Percentiles rank a stretch among this genome's conserved stretches.
Conservation (phyloP, 2,329 filamentous ascomycete genomes). For the Alternaria brassicae region DNA sequence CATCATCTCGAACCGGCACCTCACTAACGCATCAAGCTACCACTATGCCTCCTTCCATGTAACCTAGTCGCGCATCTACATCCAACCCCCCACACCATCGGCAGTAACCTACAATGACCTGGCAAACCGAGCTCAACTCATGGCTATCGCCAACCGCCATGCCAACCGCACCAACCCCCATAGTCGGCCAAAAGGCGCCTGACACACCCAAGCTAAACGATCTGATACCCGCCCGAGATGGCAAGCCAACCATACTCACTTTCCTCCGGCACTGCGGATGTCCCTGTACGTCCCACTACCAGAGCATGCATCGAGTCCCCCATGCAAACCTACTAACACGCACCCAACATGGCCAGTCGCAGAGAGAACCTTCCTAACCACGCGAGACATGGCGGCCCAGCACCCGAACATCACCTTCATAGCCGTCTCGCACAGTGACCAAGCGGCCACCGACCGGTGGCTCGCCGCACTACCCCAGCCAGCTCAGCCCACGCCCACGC, state of each 20-base stretch:
- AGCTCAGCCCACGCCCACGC: slow-evolving; percentile 59
- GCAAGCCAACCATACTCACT: slow-evolving; percentile 66
- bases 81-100: not conserved
- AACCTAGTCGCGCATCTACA: not conserved
- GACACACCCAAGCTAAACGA: slow-evolving; percentile 57
- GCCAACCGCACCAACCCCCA: slow-evolving; percentile 54
- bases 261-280: slow-evolving; percentile 78
- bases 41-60: not conserved
- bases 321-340: too few relatives aligned
- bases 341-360: too few relatives aligned
- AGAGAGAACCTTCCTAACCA: slow-evolving; percentile 66
- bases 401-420: slow-evolving; percentile 42
- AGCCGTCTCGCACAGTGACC: slow-evolving; percentile 48
- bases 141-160: slow-evolving; percentile 50
- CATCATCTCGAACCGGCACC: not conserved
- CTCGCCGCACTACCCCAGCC: slow-evolving; percentile 36
- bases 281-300: slow-evolving; percentile 63
- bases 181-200: slow-evolving; percentile 64
- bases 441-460: slow-evolving; percentile 43
- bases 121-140: slow-evolving; percentile 52
- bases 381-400: slow-evolving; percentile 36
- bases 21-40: not conserved
- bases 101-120: slow-evolving; percentile 39
- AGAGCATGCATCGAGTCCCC: too few relatives aligned
- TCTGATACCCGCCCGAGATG: slow-evolving; percentile 56